Conservation (phyloP, 345 rosid species). For the Boechera retrofracta region DNA sequence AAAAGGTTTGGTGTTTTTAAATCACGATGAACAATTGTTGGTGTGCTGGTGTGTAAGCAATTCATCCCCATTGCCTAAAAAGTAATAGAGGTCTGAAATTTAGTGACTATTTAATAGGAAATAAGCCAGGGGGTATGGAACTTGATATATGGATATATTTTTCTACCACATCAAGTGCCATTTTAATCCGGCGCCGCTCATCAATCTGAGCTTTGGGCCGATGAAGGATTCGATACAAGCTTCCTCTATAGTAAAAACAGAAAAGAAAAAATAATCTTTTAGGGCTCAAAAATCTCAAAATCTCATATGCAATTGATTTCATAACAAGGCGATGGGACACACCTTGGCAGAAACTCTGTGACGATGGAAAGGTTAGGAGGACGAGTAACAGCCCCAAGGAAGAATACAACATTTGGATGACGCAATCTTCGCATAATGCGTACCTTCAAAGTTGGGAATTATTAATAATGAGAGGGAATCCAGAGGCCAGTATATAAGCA, state of each 20-base stretch:
- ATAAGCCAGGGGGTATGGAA: background rate
- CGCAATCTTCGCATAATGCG: constrained; percentile 98
- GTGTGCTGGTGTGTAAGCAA: constrained; percentile 92
- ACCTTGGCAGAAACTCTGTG: constrained; percentile 98
- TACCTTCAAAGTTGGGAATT: constrained; percentile 54
- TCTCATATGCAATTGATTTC: constrained; percentile 26
- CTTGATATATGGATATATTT: constrained; percentile 27
- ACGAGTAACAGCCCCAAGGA: constrained; percentile 99
- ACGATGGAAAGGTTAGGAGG: constrained; percentile 98
- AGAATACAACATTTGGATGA: constrained; percentile 97
- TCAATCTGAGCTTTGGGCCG: constrained; percentile 93
- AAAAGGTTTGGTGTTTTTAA: constrained; percentile 97
- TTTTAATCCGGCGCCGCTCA: constrained; percentile 90
- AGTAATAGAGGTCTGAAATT: constrained; percentile 24
- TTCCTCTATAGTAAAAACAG: constrained; percentile 66
- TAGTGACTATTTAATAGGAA: background rate
- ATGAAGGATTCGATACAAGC: constrained; percentile 90
- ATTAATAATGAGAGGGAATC: constrained; percentile 15
- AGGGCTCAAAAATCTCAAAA: constrained; percentile 31
- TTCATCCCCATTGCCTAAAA: constrained; percentile 98
- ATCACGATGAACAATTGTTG: constrained; percentile 99
- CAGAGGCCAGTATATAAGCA: background rate
- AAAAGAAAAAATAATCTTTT: constrained; percentile 1
- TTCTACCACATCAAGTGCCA: constrained; percentile 99
- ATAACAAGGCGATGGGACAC: constrained; percentile 25